These are phyloP conservation scores for Leccinum subatratum DNA, from an alignment of 1,284 basidiomycete genomes.

Conservation along the genomic window DNA sequence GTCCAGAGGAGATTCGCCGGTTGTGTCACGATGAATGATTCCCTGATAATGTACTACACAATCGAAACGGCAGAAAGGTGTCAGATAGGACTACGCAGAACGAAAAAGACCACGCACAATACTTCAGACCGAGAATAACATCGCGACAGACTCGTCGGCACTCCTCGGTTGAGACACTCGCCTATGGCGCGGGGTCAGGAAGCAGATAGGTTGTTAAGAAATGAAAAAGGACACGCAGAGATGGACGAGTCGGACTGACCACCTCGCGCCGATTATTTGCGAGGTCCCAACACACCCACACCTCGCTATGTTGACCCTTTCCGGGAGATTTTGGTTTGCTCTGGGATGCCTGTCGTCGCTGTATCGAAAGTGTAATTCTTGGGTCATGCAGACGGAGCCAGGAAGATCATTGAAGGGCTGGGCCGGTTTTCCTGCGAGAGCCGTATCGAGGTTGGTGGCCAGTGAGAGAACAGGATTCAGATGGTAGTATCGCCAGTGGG, in stretches of 20 bases:
- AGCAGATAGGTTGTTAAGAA: slow-evolving; percentile 22
- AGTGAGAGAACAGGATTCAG: too few species aligned
- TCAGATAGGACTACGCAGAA: slow-evolving; percentile 7
- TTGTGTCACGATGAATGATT: slow-evolving; percentile 99
- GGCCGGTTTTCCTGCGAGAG: slow-evolving; percentile 22
- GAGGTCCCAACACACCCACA: slow-evolving; percentile 67
- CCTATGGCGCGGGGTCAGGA: slow-evolving; percentile 19
- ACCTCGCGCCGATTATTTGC: slow-evolving; percentile 37
- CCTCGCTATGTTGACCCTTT: slow-evolving; percentile 78
- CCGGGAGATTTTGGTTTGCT: slow-evolving; percentile 80
- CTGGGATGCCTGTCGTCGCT: slow-evolving; percentile 42
- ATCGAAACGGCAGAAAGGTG: slow-evolving; percentile 7
- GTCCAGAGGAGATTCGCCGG: slow-evolving; percentile 95
- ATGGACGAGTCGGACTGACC: slow-evolving; percentile 32
- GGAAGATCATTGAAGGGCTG: slow-evolving; percentile 43
- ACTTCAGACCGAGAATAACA: slow-evolving; percentile 89
- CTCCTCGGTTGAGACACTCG: slow-evolving; percentile 24
- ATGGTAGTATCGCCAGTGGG: too few species aligned
- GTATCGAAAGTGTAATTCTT: slow-evolving; percentile 39
- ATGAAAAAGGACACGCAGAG: slow-evolving; percentile 8
- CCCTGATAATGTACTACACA: slow-evolving; percentile 87
- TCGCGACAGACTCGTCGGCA: slow-evolving; percentile 86
- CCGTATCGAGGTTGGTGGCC: slow-evolving; percentile 9
- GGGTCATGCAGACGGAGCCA: slow-evolving; percentile 59
- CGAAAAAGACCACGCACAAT: slow-evolving; percentile 54